Base-by-base conservation (phyloP, 441 rosid species). In the Pelargonium myrrhifolium region DNA sequence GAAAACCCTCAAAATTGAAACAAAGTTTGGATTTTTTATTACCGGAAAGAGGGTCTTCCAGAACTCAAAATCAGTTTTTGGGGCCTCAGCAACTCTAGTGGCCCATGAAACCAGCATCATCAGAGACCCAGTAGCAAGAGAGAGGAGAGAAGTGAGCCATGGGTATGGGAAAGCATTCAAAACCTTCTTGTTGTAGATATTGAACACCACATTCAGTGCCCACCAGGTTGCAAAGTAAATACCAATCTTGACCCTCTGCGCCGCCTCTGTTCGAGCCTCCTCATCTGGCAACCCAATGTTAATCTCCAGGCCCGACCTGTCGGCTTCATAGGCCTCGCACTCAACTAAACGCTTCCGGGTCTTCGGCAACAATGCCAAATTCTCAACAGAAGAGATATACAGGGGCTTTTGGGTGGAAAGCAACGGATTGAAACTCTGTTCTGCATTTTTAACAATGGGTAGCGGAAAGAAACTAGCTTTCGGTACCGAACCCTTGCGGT, bases 251-350 rank as follows among this genome's bases (percentile, higher is more conserved):
- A 87, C 20, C 71, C 66, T 86, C 68, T 76, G 84, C 0, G 86
- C 75, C 0, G 86, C 82, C 65, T 81, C 63, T 5, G 28, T 1
- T 7, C 65, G 60, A 2, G 62, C 69, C 26, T 68, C 71, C 67
- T 84, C 80, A 11, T 75, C 79, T 0, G 85, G 84, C 9, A 85
- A 69, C 28, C 85, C 86, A 66, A 85, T 84, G 78, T 75, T 80
- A 0, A 89, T 79, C 74, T 84, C 88, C 39, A 89, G 55, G 72
- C 80, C 73, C 5, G 86, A 78, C 72, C 86, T 47, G 73, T 84
- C 88, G 0, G 90, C 88, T 68, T 89, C 96, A 67, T 87, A 87
- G 39, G 96, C 96, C 68, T 79, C 70, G 51, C 84, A 85, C 45
- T 71, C 74, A 3, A 76, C 61, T 10, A 60, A 65, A 58, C 80